Evolutionary conservation across 1,139 yeast species (phyloP).

Genomic region (Taphrina pruni): DNA sequence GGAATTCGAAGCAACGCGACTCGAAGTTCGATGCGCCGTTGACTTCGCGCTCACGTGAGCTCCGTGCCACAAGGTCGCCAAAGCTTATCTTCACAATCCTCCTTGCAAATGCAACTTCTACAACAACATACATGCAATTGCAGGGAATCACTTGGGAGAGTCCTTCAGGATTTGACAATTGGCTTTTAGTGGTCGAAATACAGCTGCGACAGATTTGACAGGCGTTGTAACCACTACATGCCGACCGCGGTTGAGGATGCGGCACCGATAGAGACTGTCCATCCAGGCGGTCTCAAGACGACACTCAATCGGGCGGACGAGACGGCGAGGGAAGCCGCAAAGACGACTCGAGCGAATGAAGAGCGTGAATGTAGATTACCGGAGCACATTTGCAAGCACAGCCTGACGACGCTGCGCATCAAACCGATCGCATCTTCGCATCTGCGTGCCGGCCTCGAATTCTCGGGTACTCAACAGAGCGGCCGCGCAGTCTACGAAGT

Average conservation of each 20-base stretch:
- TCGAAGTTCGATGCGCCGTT: too few relatives aligned
- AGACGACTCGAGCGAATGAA: not conserved
- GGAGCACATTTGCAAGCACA: conserved; percentile 5
- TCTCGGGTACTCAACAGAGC: conserved; percentile 76
- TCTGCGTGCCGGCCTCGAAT: conserved; percentile 68
- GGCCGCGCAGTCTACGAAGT: conserved; percentile 71
- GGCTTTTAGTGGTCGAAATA: too few relatives aligned
- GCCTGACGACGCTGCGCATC: conserved; percentile 22
- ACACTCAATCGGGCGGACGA: conserved; percentile 23
- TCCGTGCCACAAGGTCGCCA: too few relatives aligned
- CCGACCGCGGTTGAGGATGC: conserved; percentile 32
- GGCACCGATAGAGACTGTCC: conserved; percentile 14
- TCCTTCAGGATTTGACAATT: too few relatives aligned
- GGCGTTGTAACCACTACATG: conserved; percentile 6
- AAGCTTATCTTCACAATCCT: too few relatives aligned
- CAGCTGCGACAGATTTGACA: too few relatives aligned
- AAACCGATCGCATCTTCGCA: conserved; percentile 46
- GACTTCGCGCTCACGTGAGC: too few relatives aligned
- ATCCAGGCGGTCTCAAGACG: conserved; percentile 17
- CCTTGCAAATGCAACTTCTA: too few relatives aligned
- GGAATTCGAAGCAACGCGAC: too few relatives aligned
- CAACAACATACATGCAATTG: not conserved
- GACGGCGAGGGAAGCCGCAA: conserved; percentile 4
- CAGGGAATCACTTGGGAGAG: not conserved
- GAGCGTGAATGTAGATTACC: conserved; percentile 8